Evolutionary conservation across 164 flowering plant species (phyloP), one percentile per base, ranked within the genome.

Genomic region (Tinospora cordifolia): DNA sequence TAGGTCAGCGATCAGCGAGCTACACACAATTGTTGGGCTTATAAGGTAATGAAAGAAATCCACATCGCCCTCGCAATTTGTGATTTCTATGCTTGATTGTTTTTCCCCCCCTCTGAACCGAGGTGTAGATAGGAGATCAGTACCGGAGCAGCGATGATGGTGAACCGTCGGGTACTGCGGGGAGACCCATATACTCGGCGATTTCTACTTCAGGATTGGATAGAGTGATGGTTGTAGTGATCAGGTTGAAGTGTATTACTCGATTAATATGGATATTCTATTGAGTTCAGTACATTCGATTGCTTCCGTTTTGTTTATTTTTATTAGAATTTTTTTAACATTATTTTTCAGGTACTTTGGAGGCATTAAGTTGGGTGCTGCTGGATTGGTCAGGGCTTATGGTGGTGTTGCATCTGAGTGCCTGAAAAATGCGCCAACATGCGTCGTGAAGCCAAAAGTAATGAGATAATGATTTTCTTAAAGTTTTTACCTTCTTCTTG

Each of bases 1-100:
- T 75, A 92, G 98, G 99, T 90, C 12, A 71, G 83, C 41, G 96
- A 94, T 72, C 80, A 88, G 0, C 85, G 87, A 17, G 98, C 99
- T 11, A 86, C 88, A 22, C 99, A 94, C 75, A 94, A 94, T 83
- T 94, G 99, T 67, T 94, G 99, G 99, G 99, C 99, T 12, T 94
- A 89, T 69, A 90, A 90, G 97, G 97, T 93, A 77, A n/a, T n/a
- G n/a, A n/a, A n/a, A 26, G 66, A 9, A 8, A 14, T 2, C 14
- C 17, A 15, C 19, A 6, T 19, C 8, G 4, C 21, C 21, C 6
- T 51, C 22, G 11, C 8, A 11, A 41, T 41, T 41, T 41, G 46
- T 41, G 46, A 41, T 41, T 41, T 8, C 11, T 41, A 4, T 41
- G 36, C 36, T 30, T 30, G 36, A 30, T 30, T 30, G 36, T 30